Conservation (phyloP, 495 filamentous ascomycete species). For the Hypoxylon trugodes region DNA sequence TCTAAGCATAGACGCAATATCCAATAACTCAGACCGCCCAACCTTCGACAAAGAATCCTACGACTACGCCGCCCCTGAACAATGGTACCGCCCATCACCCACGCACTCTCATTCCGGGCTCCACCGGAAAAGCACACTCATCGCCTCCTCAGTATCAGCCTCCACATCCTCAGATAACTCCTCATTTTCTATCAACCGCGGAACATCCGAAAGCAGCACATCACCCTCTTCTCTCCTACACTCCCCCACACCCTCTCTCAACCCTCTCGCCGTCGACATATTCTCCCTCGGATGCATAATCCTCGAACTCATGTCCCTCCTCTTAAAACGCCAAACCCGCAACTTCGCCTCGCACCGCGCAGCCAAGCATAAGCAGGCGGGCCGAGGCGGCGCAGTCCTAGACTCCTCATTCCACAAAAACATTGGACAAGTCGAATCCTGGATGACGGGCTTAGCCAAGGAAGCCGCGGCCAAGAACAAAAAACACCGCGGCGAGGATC, state of each 20-base stretch:
- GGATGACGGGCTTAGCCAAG: constrained; percentile 75
- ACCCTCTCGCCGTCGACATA: constrained; percentile 69
- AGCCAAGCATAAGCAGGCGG: constrained; percentile 69
- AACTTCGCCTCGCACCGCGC: constrained; percentile 78
- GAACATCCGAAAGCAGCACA: constrained; percentile 36
- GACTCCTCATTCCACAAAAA: constrained; percentile 89
- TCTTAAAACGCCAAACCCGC: constrained; percentile 75
- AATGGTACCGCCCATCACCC: constrained; percentile 65
- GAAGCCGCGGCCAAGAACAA: constrained; percentile 73
- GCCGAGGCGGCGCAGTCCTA: constrained; percentile 71
- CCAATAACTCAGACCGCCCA: constrained; percentile 49
- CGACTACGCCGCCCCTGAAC: constrained; percentile 87
- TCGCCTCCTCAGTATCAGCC: constrained; percentile 37
- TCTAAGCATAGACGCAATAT: constrained; percentile 59
- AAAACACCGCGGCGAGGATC: too few species aligned
- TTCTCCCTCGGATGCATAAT: constrained; percentile 80
- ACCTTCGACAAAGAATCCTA: constrained; percentile 79
- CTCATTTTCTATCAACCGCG: constrained; percentile 49
- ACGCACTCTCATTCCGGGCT: constrained; percentile 29
- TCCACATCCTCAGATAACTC: constrained; percentile 47
- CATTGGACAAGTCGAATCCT: constrained; percentile 75
- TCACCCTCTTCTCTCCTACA: constrained; percentile 43
- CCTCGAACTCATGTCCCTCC: constrained; percentile 72
- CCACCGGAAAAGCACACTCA: constrained; percentile 44
- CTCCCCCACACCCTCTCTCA: constrained; percentile 48